These are phyloP conservation scores for Acidiella bohemica DNA, from an alignment of 495 filamentous ascomycete species.

Conservation along the genomic window DNA sequence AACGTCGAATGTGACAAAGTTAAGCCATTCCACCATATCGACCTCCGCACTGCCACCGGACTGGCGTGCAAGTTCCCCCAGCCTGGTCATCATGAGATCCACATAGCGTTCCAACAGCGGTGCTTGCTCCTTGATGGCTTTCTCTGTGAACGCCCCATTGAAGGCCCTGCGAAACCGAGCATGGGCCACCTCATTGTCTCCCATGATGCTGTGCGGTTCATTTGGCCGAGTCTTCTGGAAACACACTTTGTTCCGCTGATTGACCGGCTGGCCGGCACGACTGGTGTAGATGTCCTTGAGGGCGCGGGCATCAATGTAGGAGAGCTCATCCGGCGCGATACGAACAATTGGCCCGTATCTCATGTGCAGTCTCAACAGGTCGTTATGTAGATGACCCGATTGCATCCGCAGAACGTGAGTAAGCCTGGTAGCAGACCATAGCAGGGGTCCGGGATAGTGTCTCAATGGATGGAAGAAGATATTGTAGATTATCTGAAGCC, in stretches of 20 bases:
- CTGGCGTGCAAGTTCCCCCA: constrained; percentile 9
- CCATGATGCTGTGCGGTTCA: constrained; percentile 12
- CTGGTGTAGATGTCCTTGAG: constrained; percentile 24
- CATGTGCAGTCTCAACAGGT: constrained; percentile 20
- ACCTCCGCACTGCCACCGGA: constrained; percentile 13
- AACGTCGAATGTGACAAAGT: constrained; percentile 28
- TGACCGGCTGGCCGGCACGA: constrained; percentile 2
- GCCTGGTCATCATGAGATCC: constrained; percentile 21
- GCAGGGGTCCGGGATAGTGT: constrained; percentile 21
- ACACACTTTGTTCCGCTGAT: constrained; percentile 5
- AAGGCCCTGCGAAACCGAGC: constrained; percentile 22
- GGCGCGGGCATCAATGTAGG: constrained; percentile 19
- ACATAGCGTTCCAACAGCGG: constrained; percentile 24
- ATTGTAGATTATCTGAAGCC: constrained; percentile 15
- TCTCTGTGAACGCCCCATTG: constrained; percentile 22
- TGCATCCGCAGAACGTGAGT: constrained; percentile 10
- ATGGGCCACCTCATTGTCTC: constrained; percentile 19
- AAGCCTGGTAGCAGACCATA: constrained; percentile 17
- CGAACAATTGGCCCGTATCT: constrained; percentile 24
- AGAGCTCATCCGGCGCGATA: constrained; percentile 22
- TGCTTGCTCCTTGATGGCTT: constrained; percentile 25
- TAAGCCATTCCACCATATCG: constrained; percentile 25
- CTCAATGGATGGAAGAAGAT: constrained; percentile 20
- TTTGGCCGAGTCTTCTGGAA: constrained; percentile 9
- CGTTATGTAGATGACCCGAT: constrained; percentile 14